These are phyloP conservation scores for Amaranthus tricolor DNA, from an alignment of 179 eudicot species.

Conservation along the genomic window DNA sequence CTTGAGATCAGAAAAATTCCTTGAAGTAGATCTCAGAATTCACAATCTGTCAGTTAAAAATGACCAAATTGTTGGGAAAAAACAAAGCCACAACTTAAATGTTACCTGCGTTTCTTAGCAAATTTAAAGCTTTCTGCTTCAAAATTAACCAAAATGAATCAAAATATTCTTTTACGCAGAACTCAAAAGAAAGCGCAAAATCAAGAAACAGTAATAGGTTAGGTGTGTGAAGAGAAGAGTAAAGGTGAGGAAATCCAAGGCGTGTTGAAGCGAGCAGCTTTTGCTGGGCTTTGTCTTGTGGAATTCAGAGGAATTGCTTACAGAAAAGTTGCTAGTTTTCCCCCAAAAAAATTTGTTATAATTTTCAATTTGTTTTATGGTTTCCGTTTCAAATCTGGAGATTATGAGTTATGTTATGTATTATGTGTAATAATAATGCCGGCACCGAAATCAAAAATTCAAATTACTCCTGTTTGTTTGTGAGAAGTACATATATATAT, in stretches of 20 bases:
- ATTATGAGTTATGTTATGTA: constrained; percentile 22
- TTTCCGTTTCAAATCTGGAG: constrained; percentile 29
- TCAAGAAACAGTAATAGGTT: neutral
- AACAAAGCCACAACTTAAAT: neutral
- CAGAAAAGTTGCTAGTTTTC: neutral
- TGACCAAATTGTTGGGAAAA: neutral
- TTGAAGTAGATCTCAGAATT: constrained; percentile 18
- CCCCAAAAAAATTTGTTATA: neutral
- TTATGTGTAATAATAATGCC: constrained; percentile 27
- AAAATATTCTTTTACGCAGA: constrained; percentile 13
- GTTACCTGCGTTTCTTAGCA: constrained; percentile 8
- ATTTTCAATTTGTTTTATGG: neutral
- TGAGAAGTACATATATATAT: neutral
- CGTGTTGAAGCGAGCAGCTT: constrained; percentile 20
- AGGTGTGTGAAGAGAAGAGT: constrained; percentile 3
- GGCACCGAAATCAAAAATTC: constrained; percentile 29
- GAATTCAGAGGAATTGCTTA: constrained; percentile 5
- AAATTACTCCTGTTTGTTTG: neutral
- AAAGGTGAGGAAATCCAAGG: constrained; percentile 10
- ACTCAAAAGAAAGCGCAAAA: neutral
- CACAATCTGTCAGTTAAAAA: constrained; percentile 11
- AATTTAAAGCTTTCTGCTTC: neutral
- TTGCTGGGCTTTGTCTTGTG: neutral
- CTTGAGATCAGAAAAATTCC: neutral
- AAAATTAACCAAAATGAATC: neutral